These are phyloP conservation scores for Penicillium cosmopolitanum DNA, from an alignment of 495 filamentous ascomycete species.

Conservation along the genomic window DNA sequence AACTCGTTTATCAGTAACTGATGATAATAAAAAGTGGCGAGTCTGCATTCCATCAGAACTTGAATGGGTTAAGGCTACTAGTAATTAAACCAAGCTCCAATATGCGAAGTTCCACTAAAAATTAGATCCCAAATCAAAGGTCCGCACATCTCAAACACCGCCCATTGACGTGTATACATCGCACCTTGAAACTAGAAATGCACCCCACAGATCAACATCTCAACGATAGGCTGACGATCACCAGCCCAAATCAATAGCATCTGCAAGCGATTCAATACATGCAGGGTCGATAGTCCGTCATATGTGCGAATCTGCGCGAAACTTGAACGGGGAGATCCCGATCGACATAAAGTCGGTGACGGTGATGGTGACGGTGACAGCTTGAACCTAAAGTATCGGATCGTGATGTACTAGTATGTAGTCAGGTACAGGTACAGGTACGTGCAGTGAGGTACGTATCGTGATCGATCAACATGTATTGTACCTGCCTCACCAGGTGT, in stretches of 20 bases:
- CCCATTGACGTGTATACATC: too few relatives aligned
- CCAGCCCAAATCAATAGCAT: conserved; percentile 2
- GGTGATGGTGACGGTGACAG: too few relatives aligned
- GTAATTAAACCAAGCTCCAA: too few relatives aligned
- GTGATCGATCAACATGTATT: background rate
- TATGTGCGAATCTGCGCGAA: background rate
- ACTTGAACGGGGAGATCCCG: background rate
- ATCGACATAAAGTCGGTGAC: conserved; percentile 4
- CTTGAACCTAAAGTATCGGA: background rate
- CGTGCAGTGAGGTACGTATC: background rate
- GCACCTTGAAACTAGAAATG: too few relatives aligned
- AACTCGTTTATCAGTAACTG: too few relatives aligned
- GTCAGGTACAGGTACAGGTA: background rate
- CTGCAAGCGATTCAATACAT: background rate
- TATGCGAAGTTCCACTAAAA: too few relatives aligned
- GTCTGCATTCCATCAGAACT: too few relatives aligned
- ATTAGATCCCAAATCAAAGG: too few relatives aligned
- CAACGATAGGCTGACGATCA: background rate
- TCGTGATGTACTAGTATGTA: background rate
- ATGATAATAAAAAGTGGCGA: too few relatives aligned
- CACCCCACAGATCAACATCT: too few relatives aligned
- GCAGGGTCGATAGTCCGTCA: background rate
- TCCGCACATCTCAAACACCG: background rate
- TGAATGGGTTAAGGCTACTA: too few relatives aligned
- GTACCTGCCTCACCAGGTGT: background rate